These are phyloP conservation scores for Aspergillus luchuensis DNA, from an alignment of 2,329 filamentous ascomycete genomes.

Conservation along the genomic window DNA sequence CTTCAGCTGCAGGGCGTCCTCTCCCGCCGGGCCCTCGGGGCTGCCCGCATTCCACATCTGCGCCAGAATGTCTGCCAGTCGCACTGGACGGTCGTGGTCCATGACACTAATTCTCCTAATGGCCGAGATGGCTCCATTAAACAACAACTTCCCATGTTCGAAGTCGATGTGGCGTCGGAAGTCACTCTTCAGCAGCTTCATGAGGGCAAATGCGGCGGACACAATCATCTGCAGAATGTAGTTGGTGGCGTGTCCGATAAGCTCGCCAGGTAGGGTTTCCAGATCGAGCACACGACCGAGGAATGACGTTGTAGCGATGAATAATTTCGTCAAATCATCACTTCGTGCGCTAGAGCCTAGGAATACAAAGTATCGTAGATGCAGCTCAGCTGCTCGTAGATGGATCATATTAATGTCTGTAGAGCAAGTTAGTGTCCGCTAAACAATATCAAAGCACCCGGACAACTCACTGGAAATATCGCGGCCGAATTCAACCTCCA, in stretches of 20 bases:
- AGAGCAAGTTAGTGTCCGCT: conserved; percentile 1
- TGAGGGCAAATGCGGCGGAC: conserved; percentile 62
- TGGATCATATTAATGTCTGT: conserved; percentile 50
- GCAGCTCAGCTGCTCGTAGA: conserved; percentile 48
- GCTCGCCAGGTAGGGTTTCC: conserved; percentile 47
- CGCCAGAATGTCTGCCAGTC: conserved; percentile 64
- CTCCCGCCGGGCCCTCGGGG: conserved; percentile 31
- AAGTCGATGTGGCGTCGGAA: conserved; percentile 59
- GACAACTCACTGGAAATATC: conserved; percentile 35
- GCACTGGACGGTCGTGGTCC: conserved; percentile 64
- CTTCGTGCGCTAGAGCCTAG: conserved; percentile 46
- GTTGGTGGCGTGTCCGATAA: conserved; percentile 57
- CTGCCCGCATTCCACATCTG: conserved; percentile 62
- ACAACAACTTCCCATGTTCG: conserved; percentile 57
- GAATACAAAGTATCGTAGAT: conserved; percentile 50
- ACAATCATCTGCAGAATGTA: conserved; percentile 69
- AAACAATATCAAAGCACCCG: conserved; percentile 9
- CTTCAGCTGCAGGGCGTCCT: conserved; percentile 57
- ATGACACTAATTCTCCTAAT: conserved; percentile 62
- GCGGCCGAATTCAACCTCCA: conserved; percentile 55
- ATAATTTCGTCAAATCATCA: conserved; percentile 48
- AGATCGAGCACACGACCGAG: conserved; percentile 49
- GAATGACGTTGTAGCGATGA: conserved; percentile 49
- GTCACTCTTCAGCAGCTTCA: conserved; percentile 66
- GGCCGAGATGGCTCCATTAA: conserved; percentile 59